phyloP scores from a whole-genome alignment of 139 green algal genomes.

The Tetradesmus obliquus region DNA sequence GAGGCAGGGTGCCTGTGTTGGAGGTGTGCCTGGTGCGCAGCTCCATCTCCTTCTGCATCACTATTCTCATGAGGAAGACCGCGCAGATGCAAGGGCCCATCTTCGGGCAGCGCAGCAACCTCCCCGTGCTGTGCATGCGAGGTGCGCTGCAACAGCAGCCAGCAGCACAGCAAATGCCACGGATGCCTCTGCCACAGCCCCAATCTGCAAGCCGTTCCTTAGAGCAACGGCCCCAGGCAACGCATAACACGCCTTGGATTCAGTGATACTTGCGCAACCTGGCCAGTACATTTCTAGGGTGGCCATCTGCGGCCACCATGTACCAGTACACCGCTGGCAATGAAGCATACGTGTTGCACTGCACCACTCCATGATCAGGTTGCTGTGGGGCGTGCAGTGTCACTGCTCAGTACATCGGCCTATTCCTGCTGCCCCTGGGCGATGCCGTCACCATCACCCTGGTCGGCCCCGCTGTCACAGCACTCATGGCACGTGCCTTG shows the following conservation, averaged over 20 bases:
- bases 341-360: no score
- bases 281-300: no score
- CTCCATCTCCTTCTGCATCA: constrained; percentile 2
- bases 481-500: neutral
- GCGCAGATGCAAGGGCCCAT: neutral
- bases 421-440: constrained; percentile 40
- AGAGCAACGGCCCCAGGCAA: no score
- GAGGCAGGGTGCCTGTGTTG: constrained; percentile 33
- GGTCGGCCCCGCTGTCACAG: constrained; percentile 25
- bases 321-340: no score
- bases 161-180: no score
- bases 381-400: neutral
- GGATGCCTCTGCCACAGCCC: no score
- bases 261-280: no score
- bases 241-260: no score
- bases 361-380: neutral
- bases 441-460: constrained; percentile 38
- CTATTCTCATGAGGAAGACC: neutral
- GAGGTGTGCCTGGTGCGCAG: constrained; percentile 44
- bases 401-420: constrained; percentile 24
- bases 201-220: no score
- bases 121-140: neutral
- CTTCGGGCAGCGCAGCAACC: constrained; percentile 32
- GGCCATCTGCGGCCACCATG: no score
- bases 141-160: neutral